Conservation (phyloP, 2,329 filamentous ascomycete species). For the Curvularia hawaiiensis region DNA sequence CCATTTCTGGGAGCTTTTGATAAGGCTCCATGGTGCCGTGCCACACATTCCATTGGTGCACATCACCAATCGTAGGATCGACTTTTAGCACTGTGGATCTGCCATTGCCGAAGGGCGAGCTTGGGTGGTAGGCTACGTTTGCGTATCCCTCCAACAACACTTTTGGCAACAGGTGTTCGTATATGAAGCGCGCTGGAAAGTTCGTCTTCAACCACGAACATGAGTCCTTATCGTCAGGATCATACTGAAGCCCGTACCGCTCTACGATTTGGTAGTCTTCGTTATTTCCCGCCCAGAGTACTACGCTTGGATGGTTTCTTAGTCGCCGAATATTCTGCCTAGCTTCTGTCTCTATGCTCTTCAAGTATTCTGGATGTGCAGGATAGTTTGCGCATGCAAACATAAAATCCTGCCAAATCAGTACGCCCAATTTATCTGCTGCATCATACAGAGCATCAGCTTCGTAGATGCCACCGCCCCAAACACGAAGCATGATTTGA, state of each 20-base stretch:
- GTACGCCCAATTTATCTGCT: slow-evolving; percentile 76
- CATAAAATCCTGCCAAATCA: slow-evolving; percentile 88
- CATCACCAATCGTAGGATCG: slow-evolving; percentile 79
- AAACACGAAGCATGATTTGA: slow-evolving; percentile 80
- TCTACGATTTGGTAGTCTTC: slow-evolving; percentile 92
- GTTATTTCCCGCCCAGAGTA: slow-evolving; percentile 91
- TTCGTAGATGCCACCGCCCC: slow-evolving; percentile 83
- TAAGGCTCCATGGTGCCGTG: slow-evolving; percentile 93
- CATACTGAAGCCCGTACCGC: slow-evolving; percentile 71
- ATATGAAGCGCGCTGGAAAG: slow-evolving; percentile 91
- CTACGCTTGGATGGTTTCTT: slow-evolving; percentile 83
- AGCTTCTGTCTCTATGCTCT: slow-evolving; percentile 57
- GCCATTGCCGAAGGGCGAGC: slow-evolving; percentile 82
- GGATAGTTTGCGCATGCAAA: slow-evolving; percentile 71
- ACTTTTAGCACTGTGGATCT: slow-evolving; percentile 57
- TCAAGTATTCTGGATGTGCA: slow-evolving; percentile 64
- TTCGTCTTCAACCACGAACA: slow-evolving; percentile 84
- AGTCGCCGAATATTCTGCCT: slow-evolving; percentile 69
- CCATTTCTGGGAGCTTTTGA: slow-evolving; percentile 77
- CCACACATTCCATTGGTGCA: slow-evolving; percentile 98
- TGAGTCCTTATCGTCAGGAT: slow-evolving; percentile 76
- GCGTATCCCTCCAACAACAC: slow-evolving; percentile 71
- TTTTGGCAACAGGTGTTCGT: slow-evolving; percentile 77
- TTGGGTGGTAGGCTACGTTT: slow-evolving; percentile 72
- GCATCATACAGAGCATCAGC: slow-evolving; percentile 73